Evolutionary conservation across 2,329 filamentous ascomycete genomes (phyloP), one percentile per base, ranked within the genome.

Genomic region (Penicillium glabrum): DNA sequence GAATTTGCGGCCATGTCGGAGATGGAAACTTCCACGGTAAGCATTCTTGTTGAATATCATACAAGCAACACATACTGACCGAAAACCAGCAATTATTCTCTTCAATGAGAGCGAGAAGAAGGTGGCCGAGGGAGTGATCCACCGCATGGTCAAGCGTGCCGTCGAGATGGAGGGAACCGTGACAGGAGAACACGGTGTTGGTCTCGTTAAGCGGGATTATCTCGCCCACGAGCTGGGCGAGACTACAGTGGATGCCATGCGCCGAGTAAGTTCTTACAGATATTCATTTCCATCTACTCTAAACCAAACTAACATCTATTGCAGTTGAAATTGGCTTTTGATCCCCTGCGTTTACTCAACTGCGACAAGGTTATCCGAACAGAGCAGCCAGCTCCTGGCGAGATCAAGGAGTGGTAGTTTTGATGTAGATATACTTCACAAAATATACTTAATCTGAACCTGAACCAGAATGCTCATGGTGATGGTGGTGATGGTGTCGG

Each of bases 1-100:
- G 82, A 41, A 89, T 90, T n/a, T 81, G 89, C 24, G 88, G 88
- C 0, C 88, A 91, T 68, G 88, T 90, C 1, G 88, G 88, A 2
- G 88, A 91, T 69, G 88, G 88, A 21, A 90, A 90, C 66, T 90
- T 90, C 66, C 88, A 91, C 67, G 80, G 85, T 81, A 75, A 77
- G 70, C 29, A 37, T 11, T 23, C 19, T 41, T 44, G 43, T 44
- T 7, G 24, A 21, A 29, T 35, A 45, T 51, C 53, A 43, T 49
- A 37, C 21, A 29, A 33, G n/a, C 48, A 24, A 24, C 27, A 23
- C n/a, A 7, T 11, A 23, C 35, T 50, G 46, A 51, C 24, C 13
- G 3, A 8, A 39, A 33, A 27, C 33, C 56, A 84, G 83, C 84
- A 5, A 87, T 88, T 57, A 77, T 88, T 24, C 72, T 88, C 24